Percentiles rank a stretch among this genome's conserved stretches.
These are phyloP conservation scores for Aegle marmelos DNA, from an alignment of 345 rosid species.

Conservation along the genomic window DNA sequence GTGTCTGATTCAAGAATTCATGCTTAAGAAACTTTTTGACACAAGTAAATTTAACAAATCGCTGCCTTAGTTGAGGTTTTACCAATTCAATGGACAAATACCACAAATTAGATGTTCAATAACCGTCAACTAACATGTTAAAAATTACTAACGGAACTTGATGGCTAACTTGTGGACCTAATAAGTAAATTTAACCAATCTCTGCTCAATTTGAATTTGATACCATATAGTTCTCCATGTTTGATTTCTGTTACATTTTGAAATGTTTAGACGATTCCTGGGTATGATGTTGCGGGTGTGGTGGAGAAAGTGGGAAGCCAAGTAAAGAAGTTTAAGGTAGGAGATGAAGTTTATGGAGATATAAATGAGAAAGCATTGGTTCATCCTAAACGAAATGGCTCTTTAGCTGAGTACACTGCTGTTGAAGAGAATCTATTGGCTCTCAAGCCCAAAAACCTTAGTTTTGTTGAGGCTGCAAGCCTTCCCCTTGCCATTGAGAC, in stretches of 20 bases:
- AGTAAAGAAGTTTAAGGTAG: constrained; percentile 75
- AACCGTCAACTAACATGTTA: no score
- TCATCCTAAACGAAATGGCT: constrained; percentile 81
- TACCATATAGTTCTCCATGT: neutral
- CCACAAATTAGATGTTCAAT: no score
- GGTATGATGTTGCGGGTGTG: constrained; percentile 88
- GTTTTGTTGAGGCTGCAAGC: constrained; percentile 74
- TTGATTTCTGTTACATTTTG: neutral
- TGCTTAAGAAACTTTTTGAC: no score
- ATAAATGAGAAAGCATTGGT: constrained; percentile 87
- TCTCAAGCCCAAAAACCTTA: constrained; percentile 68
- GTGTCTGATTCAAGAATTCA: no score
- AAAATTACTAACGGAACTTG: no score
- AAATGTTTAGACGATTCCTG: constrained; percentile 73
- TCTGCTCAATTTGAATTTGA: neutral
- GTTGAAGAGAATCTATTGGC: constrained; percentile 92
- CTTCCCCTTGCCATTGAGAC: constrained; percentile 87
- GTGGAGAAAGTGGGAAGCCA: constrained; percentile 74
- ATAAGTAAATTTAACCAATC: no score
- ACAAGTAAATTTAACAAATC: no score
- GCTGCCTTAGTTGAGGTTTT: neutral
- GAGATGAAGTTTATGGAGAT: constrained; percentile 85
- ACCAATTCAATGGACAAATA: no score
- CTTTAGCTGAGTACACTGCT: constrained; percentile 78
- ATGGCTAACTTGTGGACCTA: no score